Base-by-base conservation (phyloP, 2,329 filamentous ascomycete genomes). In the Hirsutella thompsonii region DNA sequence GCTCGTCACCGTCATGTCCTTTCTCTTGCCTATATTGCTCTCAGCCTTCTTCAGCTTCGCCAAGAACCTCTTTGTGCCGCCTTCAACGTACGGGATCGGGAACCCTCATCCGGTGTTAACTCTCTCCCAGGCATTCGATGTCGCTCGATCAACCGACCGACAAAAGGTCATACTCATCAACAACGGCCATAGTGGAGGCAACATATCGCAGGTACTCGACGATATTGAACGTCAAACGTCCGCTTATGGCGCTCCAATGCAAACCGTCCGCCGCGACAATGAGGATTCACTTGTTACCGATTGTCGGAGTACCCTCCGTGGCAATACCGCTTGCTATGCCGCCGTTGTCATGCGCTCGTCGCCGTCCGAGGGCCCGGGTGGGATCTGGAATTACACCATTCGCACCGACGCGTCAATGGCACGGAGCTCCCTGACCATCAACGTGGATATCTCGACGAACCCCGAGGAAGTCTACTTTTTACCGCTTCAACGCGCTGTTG, bases 341-440 rank as follows among this genome's bases (percentile, higher is more conserved):
- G 86, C 82, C 8, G 73, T 83, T 2, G 75, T 82, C 4, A 90
- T 93, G 62, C 68, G 77, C 41, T 81, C 81, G 1, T 93, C 85
- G 5, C 85, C 87, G 0, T 69, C 61, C 2, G 80, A 92, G 61
- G 85, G 85, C 9, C 47, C 57, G 1, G 72, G 70, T 6, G 72
- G 72, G 2, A 60, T 74, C 36, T 94, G 89, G 89, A 93, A 92
- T 60, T 95, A 94, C 55, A 89, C 85, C 0, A 68, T 94, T 20
- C 71, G 84, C 42, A 79, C 79, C 3, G 89, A 94, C 55, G 81
- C 81, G 29, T 69, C 76, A 1, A 68, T 94, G 43, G 44, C 46
- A 21, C 14, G 28, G 13, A 79, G 80, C 18, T 73, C 76, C 8
- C 57, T 61, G 8, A 74, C 71, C 41, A 78, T 93, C 45, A 70